Evolutionary conservation across 169 alveolate genomes (phyloP).

Genomic region (Plasmodium reichenowi): DNA sequence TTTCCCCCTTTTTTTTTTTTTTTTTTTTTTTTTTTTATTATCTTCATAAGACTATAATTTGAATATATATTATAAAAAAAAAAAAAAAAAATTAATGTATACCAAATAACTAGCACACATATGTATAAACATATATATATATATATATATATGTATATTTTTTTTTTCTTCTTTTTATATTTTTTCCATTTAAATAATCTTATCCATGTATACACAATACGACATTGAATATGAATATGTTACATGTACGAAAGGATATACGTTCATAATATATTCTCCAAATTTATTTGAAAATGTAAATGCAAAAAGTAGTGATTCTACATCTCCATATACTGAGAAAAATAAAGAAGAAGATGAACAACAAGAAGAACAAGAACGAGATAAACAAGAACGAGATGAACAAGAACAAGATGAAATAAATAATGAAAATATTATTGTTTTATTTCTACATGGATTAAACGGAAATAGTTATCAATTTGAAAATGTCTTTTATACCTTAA

Average conservation of each 20-base stretch:
- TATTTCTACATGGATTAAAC: constrained; percentile 67
- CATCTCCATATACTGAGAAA: not conserved
- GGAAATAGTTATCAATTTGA: constrained; percentile 62
- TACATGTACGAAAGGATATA: constrained; percentile 32
- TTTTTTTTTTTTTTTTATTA: too few species aligned
- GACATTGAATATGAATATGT: constrained; percentile 39
- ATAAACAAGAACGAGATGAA: too few species aligned
- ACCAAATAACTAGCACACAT: not conserved
- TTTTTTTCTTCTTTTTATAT: not conserved
- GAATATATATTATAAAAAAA: too few species aligned
- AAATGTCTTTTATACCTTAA: constrained; percentile 22
- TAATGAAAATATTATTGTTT: constrained; percentile 27
- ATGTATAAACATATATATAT: not conserved
- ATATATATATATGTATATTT: not conserved
- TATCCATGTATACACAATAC: not conserved
- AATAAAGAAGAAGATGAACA: too few species aligned
- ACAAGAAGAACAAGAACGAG: too few species aligned
- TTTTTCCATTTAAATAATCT: constrained; percentile 6
- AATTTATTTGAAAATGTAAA: constrained; percentile 18
- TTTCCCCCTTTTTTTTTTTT: too few species aligned
- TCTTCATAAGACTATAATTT: too few species aligned
- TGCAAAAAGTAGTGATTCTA: constrained; percentile 19
- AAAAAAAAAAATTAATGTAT: too few species aligned
- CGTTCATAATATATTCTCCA: constrained; percentile 48
- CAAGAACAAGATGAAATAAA: not conserved